Evolutionary conservation across 2,329 filamentous ascomycete genomes (phyloP).

Genomic region (Sclerotinia spermophila): DNA sequence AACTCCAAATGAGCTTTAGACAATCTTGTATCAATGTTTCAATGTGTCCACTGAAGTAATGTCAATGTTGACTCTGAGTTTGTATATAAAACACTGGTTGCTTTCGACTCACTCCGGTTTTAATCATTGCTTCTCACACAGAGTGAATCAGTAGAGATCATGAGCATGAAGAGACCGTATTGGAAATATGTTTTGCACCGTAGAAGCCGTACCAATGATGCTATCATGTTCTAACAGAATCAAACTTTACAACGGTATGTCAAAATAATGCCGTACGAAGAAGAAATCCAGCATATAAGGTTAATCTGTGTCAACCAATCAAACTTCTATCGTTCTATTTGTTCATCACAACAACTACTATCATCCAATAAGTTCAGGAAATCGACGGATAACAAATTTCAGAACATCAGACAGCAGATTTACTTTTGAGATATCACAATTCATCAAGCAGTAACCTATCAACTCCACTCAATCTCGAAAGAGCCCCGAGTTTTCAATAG

Average conservation of each 20-base stretch:
- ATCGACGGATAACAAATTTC: background rate
- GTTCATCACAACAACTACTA: background rate
- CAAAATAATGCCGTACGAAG: background rate
- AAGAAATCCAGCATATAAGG: background rate
- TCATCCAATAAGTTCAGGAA: background rate
- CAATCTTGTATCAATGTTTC: background rate
- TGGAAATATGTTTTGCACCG: background rate
- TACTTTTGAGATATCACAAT: no score
- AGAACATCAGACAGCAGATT: no score
- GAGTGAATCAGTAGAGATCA: background rate
- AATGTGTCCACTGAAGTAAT: background rate
- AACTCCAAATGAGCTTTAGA: background rate
- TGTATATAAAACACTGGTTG: background rate
- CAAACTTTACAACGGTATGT: background rate
- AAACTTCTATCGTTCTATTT: background rate
- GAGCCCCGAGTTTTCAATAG: rapidly evolving
- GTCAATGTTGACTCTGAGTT: background rate
- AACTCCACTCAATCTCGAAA: background rate
- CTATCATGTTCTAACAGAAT: background rate
- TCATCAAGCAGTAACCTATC: background rate
- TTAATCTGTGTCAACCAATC: background rate
- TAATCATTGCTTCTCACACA: background rate
- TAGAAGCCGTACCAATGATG: background rate
- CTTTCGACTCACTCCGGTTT: background rate
- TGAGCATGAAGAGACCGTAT: background rate